Evolutionary conservation across 768 basidiomycete genomes (phyloP).

Genomic region (Lactarius hatsudake): DNA sequence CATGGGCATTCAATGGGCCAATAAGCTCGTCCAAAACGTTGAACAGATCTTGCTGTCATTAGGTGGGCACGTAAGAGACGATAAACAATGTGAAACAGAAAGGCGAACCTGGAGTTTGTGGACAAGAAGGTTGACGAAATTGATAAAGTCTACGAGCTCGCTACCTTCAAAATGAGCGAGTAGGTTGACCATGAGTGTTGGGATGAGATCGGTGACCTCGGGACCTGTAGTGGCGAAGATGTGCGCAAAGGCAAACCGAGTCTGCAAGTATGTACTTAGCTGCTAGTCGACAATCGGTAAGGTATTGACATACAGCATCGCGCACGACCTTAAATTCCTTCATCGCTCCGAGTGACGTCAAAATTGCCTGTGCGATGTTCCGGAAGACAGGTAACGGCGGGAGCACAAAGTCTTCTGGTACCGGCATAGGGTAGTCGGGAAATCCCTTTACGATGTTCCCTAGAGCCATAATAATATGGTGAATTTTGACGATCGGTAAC

Average conservation of each 20-base stretch:
- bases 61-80: neutral
- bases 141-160: conserved; percentile 93
- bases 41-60: conserved; percentile 71
- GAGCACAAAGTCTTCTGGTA: conserved; percentile 61
- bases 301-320: conserved; percentile 69
- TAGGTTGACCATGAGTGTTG: conserved; percentile 85
- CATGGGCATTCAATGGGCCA: conserved; percentile 80
- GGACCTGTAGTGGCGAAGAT: conserved; percentile 88
- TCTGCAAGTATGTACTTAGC: conserved; percentile 44
- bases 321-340: conserved; percentile 82
- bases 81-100: conserved; percentile 2
- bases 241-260: conserved; percentile 89
- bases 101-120: conserved; percentile 79
- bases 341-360: conserved; percentile 86
- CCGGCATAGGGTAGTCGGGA: conserved; percentile 78
- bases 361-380: conserved; percentile 80
- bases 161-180: conserved; percentile 88
- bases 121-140: conserved; percentile 87
- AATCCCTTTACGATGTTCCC: conserved; percentile 96
- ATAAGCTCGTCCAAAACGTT: conserved; percentile 88
- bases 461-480: conserved; percentile 92
- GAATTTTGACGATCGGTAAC: conserved; percentile 79
- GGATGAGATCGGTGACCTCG: conserved; percentile 82
- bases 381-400: conserved; percentile 79
- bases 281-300: neutral